A percentile compares a stretch with the other conserved stretches of the same genome.
These are phyloP conservation scores for Cercospora sojina DNA, from an alignment of 2,329 filamentous ascomycete species.

Conservation along the genomic window DNA sequence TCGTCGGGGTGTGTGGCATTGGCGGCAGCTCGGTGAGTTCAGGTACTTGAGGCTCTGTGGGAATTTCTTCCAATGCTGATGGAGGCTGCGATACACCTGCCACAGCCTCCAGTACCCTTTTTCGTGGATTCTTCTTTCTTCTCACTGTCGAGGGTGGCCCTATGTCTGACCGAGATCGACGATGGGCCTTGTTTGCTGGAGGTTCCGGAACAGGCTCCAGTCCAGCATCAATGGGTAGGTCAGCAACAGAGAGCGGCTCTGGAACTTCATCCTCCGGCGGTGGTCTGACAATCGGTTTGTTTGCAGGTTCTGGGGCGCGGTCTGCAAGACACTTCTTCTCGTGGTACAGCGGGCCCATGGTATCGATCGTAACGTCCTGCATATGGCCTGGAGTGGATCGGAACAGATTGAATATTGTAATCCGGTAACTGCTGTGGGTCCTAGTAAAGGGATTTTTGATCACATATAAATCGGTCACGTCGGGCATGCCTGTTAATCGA, in stretches of 20 bases:
- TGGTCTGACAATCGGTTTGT: slow-evolving; percentile 75
- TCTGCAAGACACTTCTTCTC: slow-evolving; percentile 85
- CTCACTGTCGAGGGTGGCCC: slow-evolving; percentile 41
- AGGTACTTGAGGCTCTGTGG: slow-evolving; percentile 22
- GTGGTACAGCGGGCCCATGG: slow-evolving; percentile 74
- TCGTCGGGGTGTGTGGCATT: slow-evolving; percentile 29
- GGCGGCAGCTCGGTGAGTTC: slow-evolving; percentile 34
- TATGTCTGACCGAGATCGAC: slow-evolving; percentile 34
- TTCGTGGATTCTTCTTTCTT: slow-evolving; percentile 58
- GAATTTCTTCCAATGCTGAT: slow-evolving; percentile 26
- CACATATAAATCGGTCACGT: slow-evolving; percentile 90
- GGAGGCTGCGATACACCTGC: slow-evolving; percentile 41
- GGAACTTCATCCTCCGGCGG: slow-evolving; percentile 54
- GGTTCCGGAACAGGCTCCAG: slow-evolving; percentile 16
- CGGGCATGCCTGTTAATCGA: slow-evolving; percentile 82
- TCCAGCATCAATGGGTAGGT: slow-evolving; percentile 17
- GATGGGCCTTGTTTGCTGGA: slow-evolving; percentile 24
- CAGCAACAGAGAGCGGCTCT: slow-evolving; percentile 5
- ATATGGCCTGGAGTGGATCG: slow-evolving; percentile 83
- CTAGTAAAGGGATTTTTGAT: slow-evolving; percentile 88
- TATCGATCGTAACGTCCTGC: slow-evolving; percentile 87
- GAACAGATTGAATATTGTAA: slow-evolving; percentile 95
- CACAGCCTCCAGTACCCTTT: slow-evolving; percentile 59
- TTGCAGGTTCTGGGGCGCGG: slow-evolving; percentile 71
- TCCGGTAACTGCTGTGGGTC: slow-evolving; percentile 78